A percentile compares a stretch with the other conserved stretches of the same genome.
These are phyloP conservation scores for Madurella mycetomatis DNA, from an alignment of 2,329 filamentous ascomycete species.

Conservation along the genomic window DNA sequence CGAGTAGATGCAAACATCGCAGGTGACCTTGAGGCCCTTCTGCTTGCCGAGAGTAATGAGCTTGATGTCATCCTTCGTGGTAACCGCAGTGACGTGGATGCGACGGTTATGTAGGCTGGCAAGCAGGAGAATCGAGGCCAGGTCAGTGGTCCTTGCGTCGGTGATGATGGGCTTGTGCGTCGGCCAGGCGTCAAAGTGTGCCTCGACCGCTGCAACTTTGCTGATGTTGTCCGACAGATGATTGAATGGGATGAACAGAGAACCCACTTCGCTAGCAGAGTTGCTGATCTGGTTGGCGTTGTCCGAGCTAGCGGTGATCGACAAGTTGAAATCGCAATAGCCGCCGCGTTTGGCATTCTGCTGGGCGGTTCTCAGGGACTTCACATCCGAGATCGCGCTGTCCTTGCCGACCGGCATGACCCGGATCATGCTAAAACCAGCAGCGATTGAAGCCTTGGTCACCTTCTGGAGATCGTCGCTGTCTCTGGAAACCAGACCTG, in stretches of 20 bases:
- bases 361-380: conserved; percentile 67
- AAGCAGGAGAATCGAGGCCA: conserved; percentile 74
- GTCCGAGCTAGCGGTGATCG: conserved; percentile 66
- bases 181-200: conserved; percentile 76
- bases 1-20: conserved; percentile 76
- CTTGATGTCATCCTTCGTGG: conserved; percentile 74
- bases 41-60: conserved; percentile 73
- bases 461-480: conserved; percentile 66
- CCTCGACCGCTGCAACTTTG: conserved; percentile 74
- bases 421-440: conserved; percentile 76
- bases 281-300: conserved; percentile 73
- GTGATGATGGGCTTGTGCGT: conserved; percentile 75
- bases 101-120: conserved; percentile 74
- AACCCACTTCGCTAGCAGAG: conserved; percentile 69
- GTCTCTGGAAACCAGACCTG: conserved; percentile 60
- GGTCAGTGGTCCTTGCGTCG: conserved; percentile 73
- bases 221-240: conserved; percentile 77
- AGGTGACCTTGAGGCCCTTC: conserved; percentile 78
- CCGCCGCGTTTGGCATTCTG: conserved; percentile 63
- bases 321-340: conserved; percentile 77
- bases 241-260: conserved; percentile 79
- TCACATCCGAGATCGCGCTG: conserved; percentile 67
- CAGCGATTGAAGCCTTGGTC: conserved; percentile 67
- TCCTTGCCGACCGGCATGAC: conserved; percentile 72
- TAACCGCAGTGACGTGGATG: conserved; percentile 75